Conservation (phyloP, 495 filamentous ascomycete species). For the Penicillium lagena region DNA sequence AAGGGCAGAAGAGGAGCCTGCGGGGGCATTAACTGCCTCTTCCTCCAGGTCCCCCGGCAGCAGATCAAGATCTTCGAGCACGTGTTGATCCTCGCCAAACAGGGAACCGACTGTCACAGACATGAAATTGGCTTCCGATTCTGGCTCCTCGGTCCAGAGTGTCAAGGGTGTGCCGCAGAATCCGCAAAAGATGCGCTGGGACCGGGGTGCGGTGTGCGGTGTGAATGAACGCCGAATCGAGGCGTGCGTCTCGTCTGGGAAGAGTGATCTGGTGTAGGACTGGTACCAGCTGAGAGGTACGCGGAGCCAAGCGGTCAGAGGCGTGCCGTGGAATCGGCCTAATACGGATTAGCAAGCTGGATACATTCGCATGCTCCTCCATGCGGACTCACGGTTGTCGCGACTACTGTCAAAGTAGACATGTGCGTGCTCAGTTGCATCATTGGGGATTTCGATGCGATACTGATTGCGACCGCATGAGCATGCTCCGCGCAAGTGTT, state of each 20-base stretch:
- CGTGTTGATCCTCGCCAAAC: constrained; percentile 53
- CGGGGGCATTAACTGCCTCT: constrained; percentile 21
- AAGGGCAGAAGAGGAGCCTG: constrained; percentile 2
- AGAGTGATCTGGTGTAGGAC: constrained; percentile 63
- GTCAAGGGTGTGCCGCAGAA: constrained; percentile 80
- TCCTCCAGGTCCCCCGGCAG: constrained; percentile 45
- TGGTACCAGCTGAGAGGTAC: constrained; percentile 73
- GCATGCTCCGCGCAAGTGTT: constrained; percentile 66
- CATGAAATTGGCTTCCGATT: constrained; percentile 66
- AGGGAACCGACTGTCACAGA: constrained; percentile 69
- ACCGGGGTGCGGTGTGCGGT: constrained; percentile 47
- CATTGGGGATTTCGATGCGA: constrained; percentile 57
- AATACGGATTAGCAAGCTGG: constrained; percentile 3
- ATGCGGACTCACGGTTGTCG: constrained; percentile 52
- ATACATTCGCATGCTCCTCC: constrained; percentile 1
- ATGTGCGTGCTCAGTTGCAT: constrained; percentile 47
- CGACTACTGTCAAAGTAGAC: constrained; percentile 64
- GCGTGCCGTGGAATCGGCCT: constrained; percentile 64
- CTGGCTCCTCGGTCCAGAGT: constrained; percentile 70
- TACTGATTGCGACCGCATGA: constrained; percentile 83
- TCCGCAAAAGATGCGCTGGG: constrained; percentile 77
- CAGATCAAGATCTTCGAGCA: constrained; percentile 62
- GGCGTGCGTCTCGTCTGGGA: constrained; percentile 67
- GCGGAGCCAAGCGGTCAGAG: constrained; percentile 70
- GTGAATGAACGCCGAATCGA: constrained; percentile 69